Conservation (phyloP, 768 basidiomycete genomes). For the Tulasnella sp. region DNA sequence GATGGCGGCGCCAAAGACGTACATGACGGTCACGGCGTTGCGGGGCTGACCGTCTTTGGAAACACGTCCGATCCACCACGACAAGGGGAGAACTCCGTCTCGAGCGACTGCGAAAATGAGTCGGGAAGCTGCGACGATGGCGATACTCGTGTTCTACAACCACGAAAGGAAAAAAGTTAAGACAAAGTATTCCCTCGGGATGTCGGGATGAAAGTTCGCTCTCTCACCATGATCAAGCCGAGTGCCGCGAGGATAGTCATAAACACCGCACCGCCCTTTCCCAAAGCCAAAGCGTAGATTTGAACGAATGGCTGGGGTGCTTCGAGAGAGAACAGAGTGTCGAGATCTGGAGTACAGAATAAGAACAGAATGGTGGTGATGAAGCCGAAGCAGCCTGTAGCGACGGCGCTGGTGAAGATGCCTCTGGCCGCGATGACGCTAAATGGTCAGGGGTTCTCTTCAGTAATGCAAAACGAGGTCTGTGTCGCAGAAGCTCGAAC, state of each 20-base stretch:
- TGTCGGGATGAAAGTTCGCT: not conserved
- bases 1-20: slow-evolving; percentile 60
- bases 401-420: slow-evolving; percentile 66
- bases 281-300: slow-evolving; percentile 76
- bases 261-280: slow-evolving; percentile 68
- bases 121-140: slow-evolving; percentile 81
- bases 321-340: slow-evolving; percentile 61
- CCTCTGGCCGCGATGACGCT: slow-evolving; percentile 77
- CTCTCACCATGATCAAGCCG: slow-evolving; percentile 72
- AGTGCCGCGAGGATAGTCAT: slow-evolving; percentile 80
- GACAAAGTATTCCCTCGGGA: not conserved
- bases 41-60: slow-evolving; percentile 63
- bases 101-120: slow-evolving; percentile 90
- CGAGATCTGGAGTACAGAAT: slow-evolving; percentile 74
- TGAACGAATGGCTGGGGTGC: slow-evolving; percentile 91
- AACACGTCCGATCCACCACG: slow-evolving; percentile 73
- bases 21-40: slow-evolving; percentile 84
- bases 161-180: not conserved
- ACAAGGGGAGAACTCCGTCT: slow-evolving; percentile 82
- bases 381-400: slow-evolving; percentile 75
- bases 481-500: slow-evolving; percentile 26
- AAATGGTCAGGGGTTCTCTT: slow-evolving; percentile 2
- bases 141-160: slow-evolving; percentile 72
- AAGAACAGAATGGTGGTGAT: slow-evolving; percentile 70
- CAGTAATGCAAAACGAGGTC: not conserved